Conservation (phyloP, 2,329 filamentous ascomycete genomes). For the Cercospora sojina region DNA sequence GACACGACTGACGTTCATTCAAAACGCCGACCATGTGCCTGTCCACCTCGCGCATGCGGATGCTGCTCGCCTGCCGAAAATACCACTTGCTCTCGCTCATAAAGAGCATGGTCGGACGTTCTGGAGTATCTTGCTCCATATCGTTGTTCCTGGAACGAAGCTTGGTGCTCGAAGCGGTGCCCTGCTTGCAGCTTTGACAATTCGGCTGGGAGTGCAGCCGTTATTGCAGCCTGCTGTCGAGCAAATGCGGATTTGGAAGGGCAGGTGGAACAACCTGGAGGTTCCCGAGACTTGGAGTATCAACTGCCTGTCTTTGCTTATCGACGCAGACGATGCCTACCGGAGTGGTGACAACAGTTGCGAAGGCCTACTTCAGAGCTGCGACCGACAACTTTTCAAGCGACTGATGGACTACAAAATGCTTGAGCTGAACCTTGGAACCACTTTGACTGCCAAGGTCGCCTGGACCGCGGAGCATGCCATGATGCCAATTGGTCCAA, state of each 20-base stretch:
- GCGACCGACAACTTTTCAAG: constrained; percentile 16
- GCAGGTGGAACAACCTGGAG: constrained; percentile 20
- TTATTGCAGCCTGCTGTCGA: constrained; percentile 15
- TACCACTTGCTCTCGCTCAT: constrained; percentile 16
- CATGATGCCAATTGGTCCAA: constrained; percentile 12
- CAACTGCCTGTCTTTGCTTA: constrained; percentile 18
- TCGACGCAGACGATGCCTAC: constrained; percentile 19
- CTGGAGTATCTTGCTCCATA: constrained; percentile 20
- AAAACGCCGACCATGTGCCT: constrained; percentile 12
- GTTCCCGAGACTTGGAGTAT: constrained; percentile 22
- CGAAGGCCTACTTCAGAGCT: constrained; percentile 1
- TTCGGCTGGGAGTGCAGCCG: constrained; percentile 17
- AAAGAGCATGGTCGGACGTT: constrained; percentile 15
- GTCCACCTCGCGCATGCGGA: constrained; percentile 12
- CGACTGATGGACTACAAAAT: constrained; percentile 21
- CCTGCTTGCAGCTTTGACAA: constrained; percentile 16
- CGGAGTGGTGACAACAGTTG: neutral
- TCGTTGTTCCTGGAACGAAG: constrained; percentile 23
- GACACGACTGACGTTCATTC: constrained; percentile 19
- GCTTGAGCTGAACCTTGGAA: constrained; percentile 19
- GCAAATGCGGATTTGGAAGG: constrained; percentile 11
- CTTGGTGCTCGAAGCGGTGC: constrained; percentile 10
- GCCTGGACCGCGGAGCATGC: constrained; percentile 14
- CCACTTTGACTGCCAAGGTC: constrained; percentile 14
- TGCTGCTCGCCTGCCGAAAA: constrained; percentile 6